Percentiles rank a stretch among this genome's conserved stretches.
Conservation (phyloP, 1,284 basidiomycete species). For the Sphaerobolus stellatus region DNA sequence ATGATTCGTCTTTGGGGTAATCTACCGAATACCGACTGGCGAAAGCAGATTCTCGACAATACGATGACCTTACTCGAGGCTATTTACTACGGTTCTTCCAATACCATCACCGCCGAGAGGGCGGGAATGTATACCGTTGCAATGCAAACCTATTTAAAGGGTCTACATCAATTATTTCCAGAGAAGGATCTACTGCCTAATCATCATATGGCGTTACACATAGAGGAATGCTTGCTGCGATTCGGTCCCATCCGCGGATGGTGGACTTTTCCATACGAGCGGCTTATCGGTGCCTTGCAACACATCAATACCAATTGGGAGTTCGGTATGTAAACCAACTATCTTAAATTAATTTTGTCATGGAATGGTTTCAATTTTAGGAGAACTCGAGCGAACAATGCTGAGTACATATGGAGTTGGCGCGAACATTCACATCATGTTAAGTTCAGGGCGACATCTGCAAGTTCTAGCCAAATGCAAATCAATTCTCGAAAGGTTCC, state of each 20-base stretch:
- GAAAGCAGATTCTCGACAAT: conserved; percentile 20
- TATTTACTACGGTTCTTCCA: conserved; percentile 14
- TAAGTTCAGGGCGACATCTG: no score
- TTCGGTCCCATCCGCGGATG: conserved; percentile 36
- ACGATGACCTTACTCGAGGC: conserved; percentile 31
- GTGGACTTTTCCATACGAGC: conserved; percentile 39
- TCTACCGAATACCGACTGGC: not conserved
- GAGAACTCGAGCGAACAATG: not conserved
- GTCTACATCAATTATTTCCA: conserved; percentile 21
- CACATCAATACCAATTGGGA: conserved; percentile 22
- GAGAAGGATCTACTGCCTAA: conserved; percentile 18
- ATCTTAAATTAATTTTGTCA: not conserved
- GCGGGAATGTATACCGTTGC: conserved; percentile 17
- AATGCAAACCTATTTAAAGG: conserved; percentile 23
- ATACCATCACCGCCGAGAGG: conserved; percentile 12
- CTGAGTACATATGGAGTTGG: no score
- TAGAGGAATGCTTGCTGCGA: conserved; percentile 31
- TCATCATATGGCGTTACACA: conserved; percentile 30
- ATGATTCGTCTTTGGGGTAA: conserved; percentile 31
- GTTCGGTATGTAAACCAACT: not conserved
- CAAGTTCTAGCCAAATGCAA: no score
- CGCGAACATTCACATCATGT: no score
- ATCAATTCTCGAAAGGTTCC: no score
- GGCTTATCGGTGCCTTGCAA: conserved; percentile 31
- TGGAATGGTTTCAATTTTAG: no score